Conservation (phyloP, 2,329 filamentous ascomycete species). For the Claviceps paspali region DNA sequence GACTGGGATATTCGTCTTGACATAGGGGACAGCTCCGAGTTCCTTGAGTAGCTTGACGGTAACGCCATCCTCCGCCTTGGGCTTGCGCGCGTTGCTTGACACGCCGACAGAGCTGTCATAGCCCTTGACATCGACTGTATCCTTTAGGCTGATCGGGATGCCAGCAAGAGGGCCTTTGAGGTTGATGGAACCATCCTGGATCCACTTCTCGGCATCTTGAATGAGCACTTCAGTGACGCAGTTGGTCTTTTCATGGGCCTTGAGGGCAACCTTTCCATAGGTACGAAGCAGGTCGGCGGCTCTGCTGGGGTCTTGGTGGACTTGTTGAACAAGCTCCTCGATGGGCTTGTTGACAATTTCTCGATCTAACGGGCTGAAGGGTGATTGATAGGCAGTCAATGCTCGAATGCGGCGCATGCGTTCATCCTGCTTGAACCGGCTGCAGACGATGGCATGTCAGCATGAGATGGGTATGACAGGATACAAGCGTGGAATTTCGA, state of each 20-base stretch:
- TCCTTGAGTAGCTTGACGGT: conserved; percentile 69
- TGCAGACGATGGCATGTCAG: conserved; percentile 24
- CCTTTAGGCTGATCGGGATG: conserved; percentile 76
- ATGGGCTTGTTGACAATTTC: conserved; percentile 59
- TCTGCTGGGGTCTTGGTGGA: conserved; percentile 51
- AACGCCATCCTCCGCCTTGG: conserved; percentile 49
- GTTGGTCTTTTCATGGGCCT: conserved; percentile 76
- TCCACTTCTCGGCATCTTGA: conserved; percentile 61
- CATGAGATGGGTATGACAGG: no score
- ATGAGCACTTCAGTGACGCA: conserved; percentile 81
- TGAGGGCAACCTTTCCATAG: conserved; percentile 75
- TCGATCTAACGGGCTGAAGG: conserved; percentile 49
- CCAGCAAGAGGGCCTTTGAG: conserved; percentile 71
- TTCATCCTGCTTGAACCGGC: conserved; percentile 66
- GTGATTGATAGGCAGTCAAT: conserved; percentile 49
- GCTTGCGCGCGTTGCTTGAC: conserved; percentile 55
- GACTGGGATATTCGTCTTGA: conserved; percentile 82
- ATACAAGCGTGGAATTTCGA: no score
- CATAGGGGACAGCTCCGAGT: conserved; percentile 77
- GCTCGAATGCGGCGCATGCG: conserved; percentile 53
- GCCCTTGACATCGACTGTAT: conserved; percentile 61
- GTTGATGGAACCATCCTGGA: conserved; percentile 42
- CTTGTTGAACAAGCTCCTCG: conserved; percentile 59
- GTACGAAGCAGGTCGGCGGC: conserved; percentile 64
- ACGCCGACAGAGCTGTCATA: conserved; percentile 77